phyloP scores from a whole-genome alignment of 768 basidiomycete genomes.

The Panaeolus papilionaceus region DNA sequence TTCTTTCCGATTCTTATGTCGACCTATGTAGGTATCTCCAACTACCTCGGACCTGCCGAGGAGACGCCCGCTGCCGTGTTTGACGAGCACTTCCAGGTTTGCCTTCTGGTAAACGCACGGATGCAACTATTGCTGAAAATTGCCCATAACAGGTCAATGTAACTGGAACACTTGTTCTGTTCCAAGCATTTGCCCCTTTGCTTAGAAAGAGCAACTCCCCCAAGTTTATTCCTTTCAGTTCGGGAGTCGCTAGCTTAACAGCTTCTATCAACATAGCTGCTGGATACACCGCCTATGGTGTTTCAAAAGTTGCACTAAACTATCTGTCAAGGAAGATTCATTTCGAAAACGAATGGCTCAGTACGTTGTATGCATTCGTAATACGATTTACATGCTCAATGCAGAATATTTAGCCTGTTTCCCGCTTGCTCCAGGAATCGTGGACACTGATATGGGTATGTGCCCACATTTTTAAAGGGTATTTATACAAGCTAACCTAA shows the following conservation, averaged over 20 bases:
- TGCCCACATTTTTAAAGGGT: neutral
- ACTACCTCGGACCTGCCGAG: constrained; percentile 1
- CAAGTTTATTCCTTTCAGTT: constrained; percentile 12
- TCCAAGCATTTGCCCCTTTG: constrained; percentile 8
- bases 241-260: constrained; percentile 15
- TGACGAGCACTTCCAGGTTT: constrained; percentile 13
- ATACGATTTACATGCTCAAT: neutral
- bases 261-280: constrained; percentile 4
- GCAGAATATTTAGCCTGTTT: neutral
- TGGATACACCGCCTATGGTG: constrained; percentile 4
- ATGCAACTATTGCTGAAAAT: neutral
- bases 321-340: constrained; percentile 18
- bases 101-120: neutral
- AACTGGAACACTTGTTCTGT: constrained; percentile 10
- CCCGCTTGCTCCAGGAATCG: constrained; percentile 20
- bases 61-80: constrained; percentile 11
- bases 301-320: constrained; percentile 7
- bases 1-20: neutral
- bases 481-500: neutral
- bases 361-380: neutral
- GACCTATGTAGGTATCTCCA: neutral
- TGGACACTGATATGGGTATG: constrained; percentile 20
- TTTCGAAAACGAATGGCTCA: constrained; percentile 19
- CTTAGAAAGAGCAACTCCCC: constrained; percentile 5
- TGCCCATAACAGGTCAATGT: constrained; percentile 10